Evolutionary conservation across 2,329 filamentous ascomycete species (phyloP).

Genomic region (Teratosphaeria destructans): DNA sequence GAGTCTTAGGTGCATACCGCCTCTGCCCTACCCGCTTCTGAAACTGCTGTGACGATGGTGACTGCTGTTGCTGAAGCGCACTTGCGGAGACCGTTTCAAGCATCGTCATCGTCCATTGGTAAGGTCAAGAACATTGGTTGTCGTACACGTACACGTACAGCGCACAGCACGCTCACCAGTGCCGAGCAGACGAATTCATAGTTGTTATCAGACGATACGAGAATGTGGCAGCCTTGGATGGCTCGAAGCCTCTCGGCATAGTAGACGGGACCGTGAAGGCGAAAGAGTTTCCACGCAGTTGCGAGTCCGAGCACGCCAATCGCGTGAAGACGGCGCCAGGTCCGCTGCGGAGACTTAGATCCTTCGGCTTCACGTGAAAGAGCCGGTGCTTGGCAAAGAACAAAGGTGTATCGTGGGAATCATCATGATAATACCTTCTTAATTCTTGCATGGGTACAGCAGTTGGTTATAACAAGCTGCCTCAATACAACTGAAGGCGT

Average conservation of each 20-base stretch:
- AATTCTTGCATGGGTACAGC: not conserved
- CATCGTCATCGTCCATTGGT: not conserved
- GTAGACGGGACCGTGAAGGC: not conserved
- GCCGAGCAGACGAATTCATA: not conserved
- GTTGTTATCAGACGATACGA: not conserved
- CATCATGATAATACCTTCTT: too few species aligned
- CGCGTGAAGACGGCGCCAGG: not conserved
- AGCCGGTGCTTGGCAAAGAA: not conserved
- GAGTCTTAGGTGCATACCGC: constrained; percentile 3
- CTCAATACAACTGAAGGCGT: too few species aligned
- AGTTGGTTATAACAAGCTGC: too few species aligned
- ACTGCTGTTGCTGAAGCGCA: not conserved
- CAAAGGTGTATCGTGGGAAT: too few species aligned
- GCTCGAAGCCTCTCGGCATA: not conserved
- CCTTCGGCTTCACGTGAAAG: not conserved
- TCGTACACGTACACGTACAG: not conserved
- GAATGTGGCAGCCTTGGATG: not conserved
- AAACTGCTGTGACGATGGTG: not conserved
- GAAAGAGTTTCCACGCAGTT: not conserved
- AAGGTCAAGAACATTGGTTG: not conserved
- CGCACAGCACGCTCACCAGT: not conserved
- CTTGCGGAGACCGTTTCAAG: not conserved
- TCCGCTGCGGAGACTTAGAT: not conserved
- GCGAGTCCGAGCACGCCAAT: not conserved
- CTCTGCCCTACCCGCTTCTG: not conserved